phyloP scores from a whole-genome alignment of 164 flowering plant species.

The Macadamia integrifolia region DNA sequence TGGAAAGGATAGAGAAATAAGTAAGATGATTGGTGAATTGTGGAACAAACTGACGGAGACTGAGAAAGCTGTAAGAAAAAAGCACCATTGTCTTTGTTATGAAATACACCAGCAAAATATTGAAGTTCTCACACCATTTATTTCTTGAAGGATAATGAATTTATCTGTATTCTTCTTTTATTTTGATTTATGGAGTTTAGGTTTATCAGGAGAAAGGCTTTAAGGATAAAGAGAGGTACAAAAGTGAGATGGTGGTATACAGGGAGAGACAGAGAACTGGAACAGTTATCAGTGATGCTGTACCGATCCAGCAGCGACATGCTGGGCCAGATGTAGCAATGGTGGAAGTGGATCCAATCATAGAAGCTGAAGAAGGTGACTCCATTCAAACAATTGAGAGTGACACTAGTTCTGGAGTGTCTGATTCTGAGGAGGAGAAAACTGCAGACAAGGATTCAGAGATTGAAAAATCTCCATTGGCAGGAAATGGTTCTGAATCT shows the following conservation, averaged over 20 bases:
- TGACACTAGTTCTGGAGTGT: slow-evolving; percentile 32
- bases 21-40: slow-evolving; percentile 85
- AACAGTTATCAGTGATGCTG: slow-evolving; percentile 40
- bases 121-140: not conserved
- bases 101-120: not conserved
- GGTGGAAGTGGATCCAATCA: slow-evolving; percentile 26
- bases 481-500: slow-evolving; percentile 15
- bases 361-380: slow-evolving; percentile 29
- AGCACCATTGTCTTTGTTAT: not conserved
- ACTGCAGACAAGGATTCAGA: slow-evolving; percentile 27
- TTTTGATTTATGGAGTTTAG: slow-evolving; percentile 28
- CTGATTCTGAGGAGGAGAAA: slow-evolving; percentile 39
- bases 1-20: slow-evolving; percentile 86
- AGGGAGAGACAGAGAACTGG: slow-evolving; percentile 47
- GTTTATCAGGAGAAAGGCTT: slow-evolving; percentile 86
- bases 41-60: slow-evolving; percentile 75
- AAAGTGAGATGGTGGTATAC: slow-evolving; percentile 75
- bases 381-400: slow-evolving; percentile 31
- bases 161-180: not conserved
- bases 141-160: not conserved
- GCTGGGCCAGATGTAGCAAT: slow-evolving; percentile 28
- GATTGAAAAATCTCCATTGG: slow-evolving; percentile 20
- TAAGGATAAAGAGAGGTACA: slow-evolving; percentile 83
- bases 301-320: slow-evolving; percentile 55
- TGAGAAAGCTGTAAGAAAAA: slow-evolving; percentile 55